Percentiles rank a stretch among this genome's conserved stretches.
Conservation (phyloP, 2,329 filamentous ascomycete genomes). For the Thermothelomyces thermophilus region DNA sequence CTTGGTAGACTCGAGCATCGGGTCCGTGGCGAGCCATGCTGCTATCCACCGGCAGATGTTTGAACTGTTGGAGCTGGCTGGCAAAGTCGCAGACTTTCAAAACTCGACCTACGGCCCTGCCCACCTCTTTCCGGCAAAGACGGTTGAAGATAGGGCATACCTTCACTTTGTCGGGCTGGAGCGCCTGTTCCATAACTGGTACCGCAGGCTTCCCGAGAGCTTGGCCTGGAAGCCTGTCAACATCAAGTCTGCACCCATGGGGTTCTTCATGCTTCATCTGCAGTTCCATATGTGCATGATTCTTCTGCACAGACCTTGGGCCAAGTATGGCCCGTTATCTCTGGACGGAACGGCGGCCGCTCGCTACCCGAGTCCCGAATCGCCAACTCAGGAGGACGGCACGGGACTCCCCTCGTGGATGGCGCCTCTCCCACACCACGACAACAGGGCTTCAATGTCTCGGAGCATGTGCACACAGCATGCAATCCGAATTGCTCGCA, state of each 20-base stretch:
- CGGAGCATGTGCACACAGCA: slow-evolving; percentile 49
- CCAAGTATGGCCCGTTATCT: slow-evolving; percentile 40
- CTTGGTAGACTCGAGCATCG: slow-evolving; percentile 29
- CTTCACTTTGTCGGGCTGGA: slow-evolving; percentile 45
- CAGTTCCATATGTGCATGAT: slow-evolving; percentile 50
- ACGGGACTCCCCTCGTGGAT: slow-evolving; percentile 18
- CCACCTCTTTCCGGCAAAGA: slow-evolving; percentile 27
- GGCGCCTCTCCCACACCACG: slow-evolving; percentile 35
- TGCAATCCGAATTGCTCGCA: slow-evolving; percentile 45
- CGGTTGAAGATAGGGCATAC: slow-evolving; percentile 41
- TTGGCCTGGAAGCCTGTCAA: slow-evolving; percentile 44
- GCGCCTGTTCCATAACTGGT: slow-evolving; percentile 49
- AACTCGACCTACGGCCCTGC: slow-evolving; percentile 29
- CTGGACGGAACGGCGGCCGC: slow-evolving; percentile 20
- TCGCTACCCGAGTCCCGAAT: slow-evolving; percentile 15
- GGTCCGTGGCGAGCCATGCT: slow-evolving; percentile 19
- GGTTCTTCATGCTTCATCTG: slow-evolving; percentile 49
- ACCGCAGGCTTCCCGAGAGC: slow-evolving; percentile 43
- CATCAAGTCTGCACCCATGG: slow-evolving; percentile 43
- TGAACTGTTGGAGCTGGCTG: slow-evolving; percentile 50
- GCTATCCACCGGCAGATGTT: slow-evolving; percentile 47
- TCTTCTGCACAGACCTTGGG: slow-evolving; percentile 47
- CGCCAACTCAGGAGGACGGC: slow-evolving; percentile 1
- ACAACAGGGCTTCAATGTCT: slow-evolving; percentile 33
- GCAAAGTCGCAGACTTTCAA: slow-evolving; percentile 42